phyloP scores from a whole-genome alignment of 2,329 filamentous ascomycete genomes.

The Ophiostoma ulmi region DNA sequence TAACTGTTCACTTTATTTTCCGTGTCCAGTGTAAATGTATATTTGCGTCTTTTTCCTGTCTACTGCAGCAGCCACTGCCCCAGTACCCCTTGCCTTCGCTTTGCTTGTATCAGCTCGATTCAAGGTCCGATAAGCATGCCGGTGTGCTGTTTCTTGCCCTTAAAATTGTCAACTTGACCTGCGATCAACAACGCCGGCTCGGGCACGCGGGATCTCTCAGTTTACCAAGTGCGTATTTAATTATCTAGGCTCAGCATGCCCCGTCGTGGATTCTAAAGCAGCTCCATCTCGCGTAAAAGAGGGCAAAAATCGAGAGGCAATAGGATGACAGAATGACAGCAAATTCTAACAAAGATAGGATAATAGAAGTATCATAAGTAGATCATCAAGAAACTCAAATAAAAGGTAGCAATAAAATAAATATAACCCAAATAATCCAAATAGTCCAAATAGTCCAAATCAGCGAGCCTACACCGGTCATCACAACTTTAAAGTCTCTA shows the following conservation, averaged over 20 bases:
- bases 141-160: neutral
- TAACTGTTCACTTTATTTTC: neutral
- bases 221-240: neutral
- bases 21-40: neutral
- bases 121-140: neutral
- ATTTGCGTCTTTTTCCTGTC: neutral
- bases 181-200: neutral
- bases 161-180: constrained; percentile 1
- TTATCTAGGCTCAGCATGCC: neutral
- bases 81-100: neutral
- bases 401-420: too few species aligned
- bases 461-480: neutral
- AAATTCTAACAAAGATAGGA: neutral
- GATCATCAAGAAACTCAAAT: neutral
- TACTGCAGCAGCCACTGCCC: neutral
- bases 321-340: neutral
- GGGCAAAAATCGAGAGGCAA: neutral
- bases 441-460: neutral
- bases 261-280: neutral
- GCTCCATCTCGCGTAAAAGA: neutral
- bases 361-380: neutral
- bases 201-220: neutral
- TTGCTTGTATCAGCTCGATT: neutral
- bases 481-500: neutral
- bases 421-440: neutral